Base-by-base conservation (phyloP, 1,284 basidiomycete species). In the Moniliella sp. region DNA sequence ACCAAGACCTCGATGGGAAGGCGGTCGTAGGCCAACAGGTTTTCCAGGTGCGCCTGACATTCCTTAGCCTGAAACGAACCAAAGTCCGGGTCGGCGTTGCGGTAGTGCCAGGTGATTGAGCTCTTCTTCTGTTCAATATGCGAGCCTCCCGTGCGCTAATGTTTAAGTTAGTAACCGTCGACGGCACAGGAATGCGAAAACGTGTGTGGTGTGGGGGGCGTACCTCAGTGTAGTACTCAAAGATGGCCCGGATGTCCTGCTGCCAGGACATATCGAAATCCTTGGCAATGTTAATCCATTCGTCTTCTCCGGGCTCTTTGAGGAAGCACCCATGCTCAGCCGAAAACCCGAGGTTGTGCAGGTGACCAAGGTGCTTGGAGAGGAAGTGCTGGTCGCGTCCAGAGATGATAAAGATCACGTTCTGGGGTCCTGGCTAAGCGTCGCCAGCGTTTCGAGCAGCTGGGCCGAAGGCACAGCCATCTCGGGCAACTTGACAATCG, bases 241-340 rank as follows among this genome's bases (percentile, higher is more conserved):
- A 97, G 32, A 97, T 78, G 64, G 88, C 81, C 45, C 78, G 72
- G 19, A 94, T 83, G 63, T 93, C 88, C 35, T 65, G 66, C 80
- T 93, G 86, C 88, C 88, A 97, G 52, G 73, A 74, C 91, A 97
- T 97, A 64, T 97, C 88, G 54, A 97, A 64, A 41, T 69, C 69
- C 60, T 76, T 73, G 15, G 88, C 93, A 57, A 93, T 76, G 62
- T 88, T 88, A 45, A 67, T 69, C 79, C 86, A 97, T 43, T 70
- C 66, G 28, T 60, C 62, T 10, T 74, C n/a, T 23, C 56, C 48
- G 0, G 77, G 78, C 45, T 74, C 74, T 35, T 76, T 72, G 36
- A 93, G 71, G 64, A 93, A 94, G 27, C 78, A 78, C 12, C 91
- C 91, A 55, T 97, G 91, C 65, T 97, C 88, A 14, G 91, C 88